Conservation (phyloP, 352 stramenopile genomes). For the Phytopythium vexans region DNA sequence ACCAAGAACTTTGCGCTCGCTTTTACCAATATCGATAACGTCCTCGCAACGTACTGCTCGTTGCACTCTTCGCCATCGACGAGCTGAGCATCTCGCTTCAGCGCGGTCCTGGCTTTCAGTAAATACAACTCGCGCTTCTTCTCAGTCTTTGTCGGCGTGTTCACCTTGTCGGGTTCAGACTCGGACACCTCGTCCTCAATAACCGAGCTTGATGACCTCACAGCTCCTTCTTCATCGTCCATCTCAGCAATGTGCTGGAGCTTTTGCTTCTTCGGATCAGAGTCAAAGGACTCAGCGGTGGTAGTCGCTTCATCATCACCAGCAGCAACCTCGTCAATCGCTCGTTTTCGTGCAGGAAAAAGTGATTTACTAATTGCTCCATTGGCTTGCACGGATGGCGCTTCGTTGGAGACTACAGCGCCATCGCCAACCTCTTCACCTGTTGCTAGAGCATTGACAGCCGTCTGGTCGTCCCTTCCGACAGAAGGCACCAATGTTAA, state of each 20-base stretch:
- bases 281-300: too few relatives aligned
- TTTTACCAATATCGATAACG: slow-evolving; percentile 29
- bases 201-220: too few relatives aligned
- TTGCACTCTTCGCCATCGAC: slow-evolving; percentile 26
- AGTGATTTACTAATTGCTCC: background rate
- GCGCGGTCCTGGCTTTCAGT: slow-evolving; percentile 17
- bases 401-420: too few relatives aligned
- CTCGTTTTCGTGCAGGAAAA: background rate
- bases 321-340: too few relatives aligned
- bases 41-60: slow-evolving; percentile 25
- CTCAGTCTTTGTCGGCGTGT: background rate
- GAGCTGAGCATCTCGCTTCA: slow-evolving; percentile 23
- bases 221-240: too few relatives aligned
- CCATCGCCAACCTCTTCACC: too few relatives aligned
- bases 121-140: slow-evolving; percentile 15
- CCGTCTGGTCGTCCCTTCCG: too few relatives aligned
- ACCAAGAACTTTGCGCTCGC: slow-evolving; percentile 20
- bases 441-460: too few relatives aligned
- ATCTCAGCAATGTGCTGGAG: background rate
- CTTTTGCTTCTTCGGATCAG: background rate
- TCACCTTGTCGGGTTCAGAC: too few relatives aligned
- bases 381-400: background rate
- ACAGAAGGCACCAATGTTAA: too few relatives aligned
- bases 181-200: too few relatives aligned
- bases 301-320: too few relatives aligned